Evolutionary conservation across 2,329 filamentous ascomycete species (phyloP).

Genomic region (Periconia sp.): DNA sequence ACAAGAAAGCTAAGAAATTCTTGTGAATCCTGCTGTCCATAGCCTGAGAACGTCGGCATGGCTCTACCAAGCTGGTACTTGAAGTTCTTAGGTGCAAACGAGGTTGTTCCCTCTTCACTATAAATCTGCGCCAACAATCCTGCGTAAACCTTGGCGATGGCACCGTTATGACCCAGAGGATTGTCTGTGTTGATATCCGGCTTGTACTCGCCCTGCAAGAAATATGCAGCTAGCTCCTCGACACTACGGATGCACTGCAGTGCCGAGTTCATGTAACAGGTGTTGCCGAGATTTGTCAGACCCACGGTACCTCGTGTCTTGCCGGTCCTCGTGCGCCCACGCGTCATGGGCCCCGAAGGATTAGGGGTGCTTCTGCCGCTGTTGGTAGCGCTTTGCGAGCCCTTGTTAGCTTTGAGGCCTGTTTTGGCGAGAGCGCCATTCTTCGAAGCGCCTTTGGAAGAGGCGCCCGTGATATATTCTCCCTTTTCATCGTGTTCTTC

Average conservation of each 20-base stretch:
- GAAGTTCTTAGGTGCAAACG: conserved; percentile 79
- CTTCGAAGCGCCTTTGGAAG: conserved; percentile 51
- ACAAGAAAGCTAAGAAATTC: conserved; percentile 95
- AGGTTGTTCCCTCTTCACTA: conserved; percentile 67
- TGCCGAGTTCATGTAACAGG: conserved; percentile 99
- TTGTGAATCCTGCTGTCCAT: conserved; percentile 95
- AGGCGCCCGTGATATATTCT: conserved; percentile 62
- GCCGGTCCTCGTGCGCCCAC: conserved; percentile 73
- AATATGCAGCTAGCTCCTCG: conserved; percentile 92
- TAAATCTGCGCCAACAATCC: conserved; percentile 80
- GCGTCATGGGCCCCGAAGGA: conserved; percentile 65
- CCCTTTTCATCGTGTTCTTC: conserved; percentile 70
- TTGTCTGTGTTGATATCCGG: conserved; percentile 85
- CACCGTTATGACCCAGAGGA: conserved; percentile 81
- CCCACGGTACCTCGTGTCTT: conserved; percentile 79
- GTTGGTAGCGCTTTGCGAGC: conserved; percentile 47
- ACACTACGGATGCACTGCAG: conserved; percentile 93
- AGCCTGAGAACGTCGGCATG: conserved; percentile 87
- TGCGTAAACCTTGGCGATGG: conserved; percentile 85
- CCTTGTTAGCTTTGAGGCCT: conserved; percentile 41
- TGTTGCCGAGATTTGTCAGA: conserved; percentile 90
- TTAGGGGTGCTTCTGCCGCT: conserved; percentile 75
- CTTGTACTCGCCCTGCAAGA: conserved; percentile 62
- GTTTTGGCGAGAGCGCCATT: conserved; percentile 56
- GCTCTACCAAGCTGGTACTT: conserved; percentile 82